Base-by-base conservation (phyloP, 257 asterid species). In the Primulina tabacum region DNA sequence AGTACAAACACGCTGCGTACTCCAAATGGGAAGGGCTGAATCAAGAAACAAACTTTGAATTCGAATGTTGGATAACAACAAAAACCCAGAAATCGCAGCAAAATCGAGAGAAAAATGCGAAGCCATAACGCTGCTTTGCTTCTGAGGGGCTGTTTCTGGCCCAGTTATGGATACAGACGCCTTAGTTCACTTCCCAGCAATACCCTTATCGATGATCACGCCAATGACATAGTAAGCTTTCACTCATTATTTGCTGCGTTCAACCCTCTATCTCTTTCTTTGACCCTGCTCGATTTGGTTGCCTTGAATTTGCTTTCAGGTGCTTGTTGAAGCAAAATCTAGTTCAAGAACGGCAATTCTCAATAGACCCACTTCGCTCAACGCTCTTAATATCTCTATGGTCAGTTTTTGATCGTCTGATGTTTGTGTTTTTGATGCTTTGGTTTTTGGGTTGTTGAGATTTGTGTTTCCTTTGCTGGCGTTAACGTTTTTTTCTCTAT, bases 261-360 rank as follows among this genome's bases (percentile, higher is more conserved):
- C 64, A 14, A n/a, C 10, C 55, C 35, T 61, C 10, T 20, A 30
- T 9, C 12, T 40, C 8, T 43, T 16, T 21, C 18, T 28, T 32
- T 21, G 16, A n/a, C 26, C 59, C 26, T 16, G 28, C 24, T 37
- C 6, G 35, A 33, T 38, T 30, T n/a, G 38, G 6, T 1, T 8
- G 8, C 67, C 28, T 34, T 73, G 50, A 62, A 29, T 68, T 67
- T 38, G 71, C 12, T 74, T 60, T 69, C 88, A 94, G 99, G 99
- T 94, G 14, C 47, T 86, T 68, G 97, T 85, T 73, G 99, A 94
- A 83, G 88, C 87, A 52, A 85, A 81, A 72, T 86, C 82, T 62
- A 68, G 78, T 78, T 89, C 96, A 33, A 88, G 97, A 86, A 94
- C 88, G 67, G 97, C 97, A 38, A 77, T 91, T 74, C 89, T 94